Evolutionary conservation across 495 filamentous ascomycete species (phyloP), one percentile per base, ranked within the genome.

Genomic region (Peziza echinospora): DNA sequence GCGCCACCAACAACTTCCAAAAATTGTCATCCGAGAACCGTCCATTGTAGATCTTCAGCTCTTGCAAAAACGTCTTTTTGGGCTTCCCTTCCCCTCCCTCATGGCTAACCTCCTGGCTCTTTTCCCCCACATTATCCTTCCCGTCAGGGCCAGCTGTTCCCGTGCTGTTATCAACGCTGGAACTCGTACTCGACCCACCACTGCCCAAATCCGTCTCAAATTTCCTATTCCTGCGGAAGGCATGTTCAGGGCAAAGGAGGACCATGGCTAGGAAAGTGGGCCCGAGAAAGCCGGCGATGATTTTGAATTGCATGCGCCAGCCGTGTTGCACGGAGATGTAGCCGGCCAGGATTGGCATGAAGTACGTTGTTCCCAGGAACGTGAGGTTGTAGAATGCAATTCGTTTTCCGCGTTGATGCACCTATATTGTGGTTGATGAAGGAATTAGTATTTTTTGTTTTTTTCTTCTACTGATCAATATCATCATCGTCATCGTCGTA

Each of bases 321-420:
- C 57, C 57, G 22, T 60, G 53, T 10, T 51, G 45, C 10, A 49
- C 51, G 2, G 58, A 19, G 48, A 73, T 72, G 50, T 70, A 69
- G 11, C 70, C 69, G 5, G 64, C 65, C n/a, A 71, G 63, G 23
- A 72, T 53, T 24, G 64, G 61, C 43, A 65, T 69, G 26, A 70
- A 67, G 44, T 62, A 65, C n/a, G 67, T 68, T 9, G 63, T 65
- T 28, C 67, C 67, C 13, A 75, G 54, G 22, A 79, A 63, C 34
- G 74, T 73, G 46, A 80, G 59, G 50, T 78, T 78, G 65, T 75
- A 80, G 19, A 73, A 62, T 0, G 76, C 76, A 26, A 77, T 73
- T 1, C 76, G 67, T 17, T 72, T 75, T 0, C 72, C 76, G 21
- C 76, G 67, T 57, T 80, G 63, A 53, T 80, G 76, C 24, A 58